A percentile compares a stretch with the other conserved stretches of the same genome.
Conservation (phyloP, 306 rosid genomes). For the Sicyos baderoa region DNA sequence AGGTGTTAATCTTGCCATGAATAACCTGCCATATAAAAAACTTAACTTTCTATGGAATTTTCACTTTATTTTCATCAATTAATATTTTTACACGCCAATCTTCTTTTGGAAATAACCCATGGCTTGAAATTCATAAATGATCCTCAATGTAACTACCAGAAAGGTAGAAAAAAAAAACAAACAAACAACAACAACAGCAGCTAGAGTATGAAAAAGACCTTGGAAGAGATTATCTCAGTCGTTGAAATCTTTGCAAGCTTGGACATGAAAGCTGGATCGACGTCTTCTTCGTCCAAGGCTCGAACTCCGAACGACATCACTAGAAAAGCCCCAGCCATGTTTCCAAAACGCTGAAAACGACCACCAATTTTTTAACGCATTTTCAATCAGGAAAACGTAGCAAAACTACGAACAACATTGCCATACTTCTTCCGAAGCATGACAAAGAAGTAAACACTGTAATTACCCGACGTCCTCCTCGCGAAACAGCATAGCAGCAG, state of each 20-base stretch:
- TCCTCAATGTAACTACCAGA: constrained; percentile 11
- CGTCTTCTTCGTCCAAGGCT: constrained; percentile 52
- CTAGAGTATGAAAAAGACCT: constrained; percentile 39
- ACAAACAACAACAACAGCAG: too few relatives aligned
- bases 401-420: not conserved
- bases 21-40: too few relatives aligned
- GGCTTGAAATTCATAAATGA: not conserved
- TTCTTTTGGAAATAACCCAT: not conserved
- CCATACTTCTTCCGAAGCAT: not conserved
- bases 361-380: not conserved
- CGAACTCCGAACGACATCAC: constrained; percentile 86
- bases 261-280: constrained; percentile 63
- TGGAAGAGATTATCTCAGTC: constrained; percentile 74
- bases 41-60: too few relatives aligned
- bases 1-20: too few relatives aligned
- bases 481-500: constrained; percentile 69
- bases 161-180: not conserved
- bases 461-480: constrained; percentile 85
- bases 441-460: constrained; percentile 2
- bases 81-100: constrained; percentile 3
- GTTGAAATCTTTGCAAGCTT: constrained; percentile 94
- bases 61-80: not conserved
- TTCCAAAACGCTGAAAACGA: constrained; percentile 67
- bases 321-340: constrained; percentile 90
- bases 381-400: not conserved